These are phyloP conservation scores for Encephalitozoon romaleae DNA, from an alignment of 371 early-diverging fungal species.

Conservation along the genomic window DNA sequence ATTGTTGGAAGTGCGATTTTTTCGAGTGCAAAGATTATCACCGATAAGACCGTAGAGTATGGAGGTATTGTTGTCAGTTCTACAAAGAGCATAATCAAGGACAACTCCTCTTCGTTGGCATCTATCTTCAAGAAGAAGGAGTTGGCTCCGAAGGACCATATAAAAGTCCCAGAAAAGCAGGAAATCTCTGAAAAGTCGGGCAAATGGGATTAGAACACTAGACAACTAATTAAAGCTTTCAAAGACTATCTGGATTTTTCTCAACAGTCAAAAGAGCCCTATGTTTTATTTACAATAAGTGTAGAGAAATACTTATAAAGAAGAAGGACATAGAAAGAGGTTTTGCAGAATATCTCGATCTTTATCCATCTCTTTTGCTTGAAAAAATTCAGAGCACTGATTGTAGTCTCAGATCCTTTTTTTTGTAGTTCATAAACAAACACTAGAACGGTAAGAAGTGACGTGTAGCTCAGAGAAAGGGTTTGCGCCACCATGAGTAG, in stretches of 20 bases:
- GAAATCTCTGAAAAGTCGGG: neutral
- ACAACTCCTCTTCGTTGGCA: neutral
- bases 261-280: neutral
- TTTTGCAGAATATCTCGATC: neutral
- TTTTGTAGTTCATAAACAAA: slow-evolving; percentile 1
- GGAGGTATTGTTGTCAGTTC: neutral
- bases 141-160: neutral
- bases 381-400: slow-evolving; percentile 4
- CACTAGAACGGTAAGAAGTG: neutral
- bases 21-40: slow-evolving; percentile 11
- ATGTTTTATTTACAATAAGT: neutral
- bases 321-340: neutral
- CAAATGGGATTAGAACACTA: slow-evolving; percentile 1
- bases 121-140: slow-evolving; percentile 7
- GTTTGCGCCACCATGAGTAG: neutral
- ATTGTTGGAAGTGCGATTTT: slow-evolving; percentile 5
- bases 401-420: neutral
- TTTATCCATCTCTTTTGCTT: neutral
- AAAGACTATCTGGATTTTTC: neutral
- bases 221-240: neutral
- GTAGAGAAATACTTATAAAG: neutral
- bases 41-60: slow-evolving; percentile 17
- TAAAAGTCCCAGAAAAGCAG: neutral
- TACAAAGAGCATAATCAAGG: neutral
- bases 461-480: neutral